Percentiles rank a stretch among this genome's conserved stretches.
These are phyloP conservation scores for Neophaeococcomyces aloes DNA, from an alignment of 2,329 filamentous ascomycete species.

Conservation along the genomic window DNA sequence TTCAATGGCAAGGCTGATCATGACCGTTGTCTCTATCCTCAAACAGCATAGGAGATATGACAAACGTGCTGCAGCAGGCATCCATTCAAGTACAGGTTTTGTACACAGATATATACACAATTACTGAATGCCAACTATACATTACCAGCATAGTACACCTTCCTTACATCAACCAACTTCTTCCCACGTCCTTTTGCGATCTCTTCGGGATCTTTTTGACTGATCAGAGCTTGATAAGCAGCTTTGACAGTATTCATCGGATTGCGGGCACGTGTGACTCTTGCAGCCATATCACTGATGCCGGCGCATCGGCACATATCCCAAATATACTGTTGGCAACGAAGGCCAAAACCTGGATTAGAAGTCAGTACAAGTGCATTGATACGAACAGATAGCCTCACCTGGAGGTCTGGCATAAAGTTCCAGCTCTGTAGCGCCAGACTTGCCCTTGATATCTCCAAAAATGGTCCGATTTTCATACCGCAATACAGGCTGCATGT, in stretches of 20 bases:
- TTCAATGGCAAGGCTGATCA: neutral
- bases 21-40: neutral
- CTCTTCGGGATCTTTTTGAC: constrained; percentile 77
- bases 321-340: constrained; percentile 82
- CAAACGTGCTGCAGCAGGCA: neutral
- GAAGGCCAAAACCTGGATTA: constrained; percentile 76
- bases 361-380: constrained; percentile 6
- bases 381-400: constrained; percentile 37
- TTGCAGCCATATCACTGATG: constrained; percentile 74
- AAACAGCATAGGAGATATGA: neutral
- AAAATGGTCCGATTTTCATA: constrained; percentile 91
- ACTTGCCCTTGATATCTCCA: constrained; percentile 71
- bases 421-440: constrained; percentile 76
- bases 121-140: constrained; percentile 34
- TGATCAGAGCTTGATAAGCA: constrained; percentile 67
- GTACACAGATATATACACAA: too few species aligned
- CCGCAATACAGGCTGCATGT: constrained; percentile 81
- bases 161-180: constrained; percentile 91
- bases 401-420: constrained; percentile 77
- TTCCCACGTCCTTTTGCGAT: constrained; percentile 80
- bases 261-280: constrained; percentile 76
- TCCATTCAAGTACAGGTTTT: neutral
- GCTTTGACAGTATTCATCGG: constrained; percentile 98
- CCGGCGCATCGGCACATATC: constrained; percentile 84
- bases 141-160: constrained; percentile 88